phyloP scores from a whole-genome alignment of 371 early-diverging fungal species.

The Hamiltosporidium magnivora region DNA sequence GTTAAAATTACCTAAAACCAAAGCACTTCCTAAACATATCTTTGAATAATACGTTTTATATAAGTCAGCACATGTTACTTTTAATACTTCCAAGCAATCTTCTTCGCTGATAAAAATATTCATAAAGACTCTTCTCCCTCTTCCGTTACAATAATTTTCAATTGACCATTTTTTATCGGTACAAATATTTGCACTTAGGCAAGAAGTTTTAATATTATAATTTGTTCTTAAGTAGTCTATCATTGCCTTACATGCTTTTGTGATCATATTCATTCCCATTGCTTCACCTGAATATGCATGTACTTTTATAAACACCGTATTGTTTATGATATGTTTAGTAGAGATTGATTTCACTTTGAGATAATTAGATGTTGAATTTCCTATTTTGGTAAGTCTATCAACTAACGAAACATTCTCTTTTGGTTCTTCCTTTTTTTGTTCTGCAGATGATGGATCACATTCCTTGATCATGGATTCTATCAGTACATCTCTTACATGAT shows the following conservation, averaged over 20 bases:
- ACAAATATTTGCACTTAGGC: slow-evolving; percentile 78
- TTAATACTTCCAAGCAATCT: slow-evolving; percentile 9
- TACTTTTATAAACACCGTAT: slow-evolving; percentile 22
- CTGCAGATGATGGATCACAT: too few relatives aligned
- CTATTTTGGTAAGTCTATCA: slow-evolving; percentile 4
- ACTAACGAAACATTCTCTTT: too few relatives aligned
- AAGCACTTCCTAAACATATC: slow-evolving; percentile 63
- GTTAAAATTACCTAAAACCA: slow-evolving; percentile 87
- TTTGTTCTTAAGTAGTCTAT: neutral
- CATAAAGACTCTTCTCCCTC: slow-evolving; percentile 59
- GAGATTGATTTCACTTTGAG: slow-evolving; percentile 18
- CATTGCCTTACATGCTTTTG: slow-evolving; percentile 70
- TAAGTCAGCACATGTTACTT: slow-evolving; percentile 15
- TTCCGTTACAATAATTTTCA: slow-evolving; percentile 86
- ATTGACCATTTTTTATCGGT: slow-evolving; percentile 91
- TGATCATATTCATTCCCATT: slow-evolving; percentile 98
- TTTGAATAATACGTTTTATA: slow-evolving; percentile 22
- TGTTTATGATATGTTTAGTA: slow-evolving; percentile 16
- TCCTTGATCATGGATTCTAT: too few relatives aligned
- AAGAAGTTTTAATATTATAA: slow-evolving; percentile 52
- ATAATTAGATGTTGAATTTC: slow-evolving; percentile 18
- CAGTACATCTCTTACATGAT: too few relatives aligned
- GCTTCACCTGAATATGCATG: slow-evolving; percentile 82
- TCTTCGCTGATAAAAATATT: slow-evolving; percentile 14
- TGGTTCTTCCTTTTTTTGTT: too few relatives aligned